Base-by-base conservation (phyloP, 768 basidiomycete species). In the Amanita pseudoporphyria region DNA sequence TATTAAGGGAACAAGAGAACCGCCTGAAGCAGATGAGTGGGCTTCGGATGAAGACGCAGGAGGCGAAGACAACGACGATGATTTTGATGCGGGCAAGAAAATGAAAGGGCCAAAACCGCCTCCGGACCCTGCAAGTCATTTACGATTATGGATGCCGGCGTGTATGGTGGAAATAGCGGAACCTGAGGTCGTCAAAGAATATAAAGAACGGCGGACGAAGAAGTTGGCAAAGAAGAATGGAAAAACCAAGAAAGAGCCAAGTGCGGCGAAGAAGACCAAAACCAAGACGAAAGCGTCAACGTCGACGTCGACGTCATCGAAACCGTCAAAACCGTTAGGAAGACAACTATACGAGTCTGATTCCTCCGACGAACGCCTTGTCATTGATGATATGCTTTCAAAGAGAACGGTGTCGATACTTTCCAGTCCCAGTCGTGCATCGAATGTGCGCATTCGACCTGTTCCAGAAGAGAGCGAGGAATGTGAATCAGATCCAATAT, bases 131-230 rank as follows among this genome's bases (percentile, higher is more conserved):
- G 64, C 69, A n/a, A 72, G 68, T 42, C 75, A 76, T 49, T 61
- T 82, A 42, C n/a, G n/a, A n/a, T n/a, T n/a, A n/a, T n/a, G n/a
- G n/a, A n/a, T n/a, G n/a, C n/a, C n/a, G n/a, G n/a, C n/a, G n/a
- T n/a, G n/a, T n/a, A n/a, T n/a, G n/a, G n/a, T n/a, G n/a, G n/a
- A n/a, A n/a, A n/a, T n/a, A 28, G 87, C 77, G 2, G 83, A 81
- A 52, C 85, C 88, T 7, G 64, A 66, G 3, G 60, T 94, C 19
- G 82, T 84, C 4, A 64, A 74, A 37, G 73, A 73, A 13, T 92
- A 73, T 54, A 79, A 87, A 52, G 73, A 69, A 9, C 56, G 58
- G 14, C 64, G 71, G 54, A 68, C 69, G 52, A 64, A 60, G 52
- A 87, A 81, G 56, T 62, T 62, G 32, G 67, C 63, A 33, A 79